A percentile compares a stretch with the other conserved stretches of the same genome.
Conservation (phyloP, 805 yeast genomes). For the Pachysolen tannophilus region DNA sequence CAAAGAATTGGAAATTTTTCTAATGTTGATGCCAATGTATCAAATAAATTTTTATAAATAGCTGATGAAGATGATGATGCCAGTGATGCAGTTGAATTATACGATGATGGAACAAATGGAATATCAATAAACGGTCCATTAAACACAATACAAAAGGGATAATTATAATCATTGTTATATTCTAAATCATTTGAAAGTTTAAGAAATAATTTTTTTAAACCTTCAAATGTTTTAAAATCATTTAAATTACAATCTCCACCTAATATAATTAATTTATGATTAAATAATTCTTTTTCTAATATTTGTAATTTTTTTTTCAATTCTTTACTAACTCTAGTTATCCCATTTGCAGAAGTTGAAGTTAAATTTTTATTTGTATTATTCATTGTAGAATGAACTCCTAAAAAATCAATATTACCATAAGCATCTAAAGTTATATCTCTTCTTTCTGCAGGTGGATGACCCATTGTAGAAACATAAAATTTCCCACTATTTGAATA, state of each 20-base stretch:
- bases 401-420: slow-evolving; percentile 66
- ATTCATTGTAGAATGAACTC: slow-evolving; percentile 6
- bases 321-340: slow-evolving; percentile 51
- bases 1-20: slow-evolving; percentile 50
- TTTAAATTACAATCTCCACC: slow-evolving; percentile 74
- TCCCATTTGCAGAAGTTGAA: slow-evolving; percentile 4
- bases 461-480: slow-evolving; percentile 68
- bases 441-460: slow-evolving; percentile 83
- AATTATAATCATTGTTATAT: slow-evolving; percentile 9
- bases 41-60: slow-evolving; percentile 61
- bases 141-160: slow-evolving; percentile 66
- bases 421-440: slow-evolving; percentile 56
- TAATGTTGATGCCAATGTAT: slow-evolving; percentile 59
- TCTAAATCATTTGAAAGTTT: slow-evolving; percentile 43
- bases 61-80: slow-evolving; percentile 43
- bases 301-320: slow-evolving; percentile 45
- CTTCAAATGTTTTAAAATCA: slow-evolving; percentile 48
- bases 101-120: slow-evolving; percentile 49
- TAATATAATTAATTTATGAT: slow-evolving; percentile 57
- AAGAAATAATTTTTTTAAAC: slow-evolving; percentile 53
- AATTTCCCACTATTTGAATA: slow-evolving; percentile 67
- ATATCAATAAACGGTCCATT: slow-evolving; percentile 72
- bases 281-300: slow-evolving; percentile 46
- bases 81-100: slow-evolving; percentile 37
- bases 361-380: slow-evolving; percentile 2